Evolutionary conservation across 257 asterid species (phyloP), one percentile per base, ranked within the genome.

Genomic region (Solanum peruvianum): DNA sequence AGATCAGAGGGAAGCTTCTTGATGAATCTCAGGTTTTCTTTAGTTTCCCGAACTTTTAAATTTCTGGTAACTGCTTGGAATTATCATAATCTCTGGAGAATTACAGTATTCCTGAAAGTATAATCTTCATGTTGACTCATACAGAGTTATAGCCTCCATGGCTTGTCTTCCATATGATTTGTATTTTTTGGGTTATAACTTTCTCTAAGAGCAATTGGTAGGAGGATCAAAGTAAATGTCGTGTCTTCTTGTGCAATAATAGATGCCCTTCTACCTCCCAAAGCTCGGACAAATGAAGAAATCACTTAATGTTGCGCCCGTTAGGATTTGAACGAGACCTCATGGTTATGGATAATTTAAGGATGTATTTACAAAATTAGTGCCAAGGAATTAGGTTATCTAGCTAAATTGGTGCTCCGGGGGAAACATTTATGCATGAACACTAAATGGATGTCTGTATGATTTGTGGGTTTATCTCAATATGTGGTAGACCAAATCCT

Each of bases 11-110:
- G 82, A 95, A 96, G 92, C 95, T 97, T 86, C 97, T 96, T 49
- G 98, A 95, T 83, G 99, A 97, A 92, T 96, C 99, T 88, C 99
- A 95, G 99, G 99, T 97, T 94, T 82, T 86, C 45, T 90, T 39
- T 52, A 20, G 80, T 62, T 87, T 82, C 66, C 23, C 25, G 10
- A 49, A 86, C 72, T 35, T 33, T 33, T 86, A 23, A 41, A 21
- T 86, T 86, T 86, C 60, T 72, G 23, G 35, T 56, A 47, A 47
- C 81, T 85, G 67, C 13, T 42, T 85, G 67, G 83, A 69, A 31
- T 71, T 64, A 58, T 71, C 78, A 44, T 35, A 23, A 42, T 44
- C 87, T 67, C 23, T 29, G 18, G 35, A 85, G 49, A 85, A 69
- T 44, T 85, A 21, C 33, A 69, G 21, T 33, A 64, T 67, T 44